These are phyloP conservation scores for Carex sylvatica DNA, from an alignment of 202 grass and related monocot genomes.

Conservation along the genomic window DNA sequence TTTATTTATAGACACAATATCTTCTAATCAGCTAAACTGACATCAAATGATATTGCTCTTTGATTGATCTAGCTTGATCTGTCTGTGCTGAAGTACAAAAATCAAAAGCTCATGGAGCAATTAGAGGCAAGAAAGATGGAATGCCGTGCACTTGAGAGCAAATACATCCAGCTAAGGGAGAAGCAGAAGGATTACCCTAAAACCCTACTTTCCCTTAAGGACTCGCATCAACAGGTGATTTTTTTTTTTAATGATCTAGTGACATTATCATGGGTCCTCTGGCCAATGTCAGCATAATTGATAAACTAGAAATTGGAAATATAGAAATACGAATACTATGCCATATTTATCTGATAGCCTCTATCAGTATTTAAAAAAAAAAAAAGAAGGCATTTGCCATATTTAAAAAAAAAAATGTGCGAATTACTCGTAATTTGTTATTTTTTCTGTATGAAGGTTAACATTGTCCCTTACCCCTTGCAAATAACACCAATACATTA, in stretches of 20 bases:
- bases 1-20: neutral
- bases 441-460: neutral
- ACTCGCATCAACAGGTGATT: conserved; percentile 32
- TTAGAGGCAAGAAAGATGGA: conserved; percentile 75
- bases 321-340: conserved; percentile 2
- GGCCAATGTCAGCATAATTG: neutral
- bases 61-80: conserved; percentile 60
- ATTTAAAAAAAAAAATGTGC: neutral
- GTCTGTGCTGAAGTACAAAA: conserved; percentile 79
- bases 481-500: too few relatives aligned
- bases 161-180: conserved; percentile 53
- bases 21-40: conserved; percentile 19
- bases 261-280: neutral
- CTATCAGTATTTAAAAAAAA: neutral
- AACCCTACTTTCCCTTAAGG: conserved; percentile 47
- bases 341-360: too few relatives aligned
- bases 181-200: conserved; percentile 50
- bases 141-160: conserved; percentile 60
- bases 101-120: conserved; percentile 79
- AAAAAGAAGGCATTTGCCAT: neutral
- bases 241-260: neutral
- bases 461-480: too few relatives aligned
- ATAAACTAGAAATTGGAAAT: neutral
- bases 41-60: conserved; percentile 23
- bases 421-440: neutral